phyloP scores from a whole-genome alignment of 345 rosid species.

The Linum usitatissimum region DNA sequence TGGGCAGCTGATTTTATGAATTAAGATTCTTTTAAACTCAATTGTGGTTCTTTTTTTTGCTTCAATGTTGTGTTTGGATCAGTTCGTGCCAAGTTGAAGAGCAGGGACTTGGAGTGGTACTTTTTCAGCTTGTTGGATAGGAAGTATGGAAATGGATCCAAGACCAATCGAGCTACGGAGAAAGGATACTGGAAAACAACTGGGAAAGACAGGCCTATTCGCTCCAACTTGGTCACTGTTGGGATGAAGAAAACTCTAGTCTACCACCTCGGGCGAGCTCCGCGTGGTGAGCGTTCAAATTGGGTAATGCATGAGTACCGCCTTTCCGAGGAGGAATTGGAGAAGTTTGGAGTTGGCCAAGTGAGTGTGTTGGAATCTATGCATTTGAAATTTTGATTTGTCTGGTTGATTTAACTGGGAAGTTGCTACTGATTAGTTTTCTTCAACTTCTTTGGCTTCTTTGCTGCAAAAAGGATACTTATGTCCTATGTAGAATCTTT shows the following conservation, averaged over 20 bases:
- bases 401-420: not conserved
- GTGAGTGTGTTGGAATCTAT: constrained; percentile 47
- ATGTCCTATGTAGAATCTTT: constrained; percentile 82
- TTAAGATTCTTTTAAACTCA: not conserved
- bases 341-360: constrained; percentile 43
- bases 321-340: constrained; percentile 47
- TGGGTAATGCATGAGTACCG: constrained; percentile 99
- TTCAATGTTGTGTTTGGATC: not conserved
- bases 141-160: constrained; percentile 76
- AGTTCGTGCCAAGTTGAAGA: constrained; percentile 74
- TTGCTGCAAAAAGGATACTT: constrained; percentile 50
- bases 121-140: constrained; percentile 72
- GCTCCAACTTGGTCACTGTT: constrained; percentile 29
- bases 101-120: constrained; percentile 92
- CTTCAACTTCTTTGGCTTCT: constrained; percentile 7
- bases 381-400: not conserved
- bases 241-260: constrained; percentile 99
- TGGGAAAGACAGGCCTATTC: constrained; percentile 72
- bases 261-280: constrained; percentile 81
- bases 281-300: constrained; percentile 65
- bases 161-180: constrained; percentile 89
- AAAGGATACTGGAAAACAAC: constrained; percentile 96
- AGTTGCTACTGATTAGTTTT: constrained; percentile 10
- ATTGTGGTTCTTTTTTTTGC: not conserved
- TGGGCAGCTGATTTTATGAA: not conserved